phyloP scores from a whole-genome alignment of 1,284 basidiomycete genomes.

The Ceratobasidium sp. region DNA sequence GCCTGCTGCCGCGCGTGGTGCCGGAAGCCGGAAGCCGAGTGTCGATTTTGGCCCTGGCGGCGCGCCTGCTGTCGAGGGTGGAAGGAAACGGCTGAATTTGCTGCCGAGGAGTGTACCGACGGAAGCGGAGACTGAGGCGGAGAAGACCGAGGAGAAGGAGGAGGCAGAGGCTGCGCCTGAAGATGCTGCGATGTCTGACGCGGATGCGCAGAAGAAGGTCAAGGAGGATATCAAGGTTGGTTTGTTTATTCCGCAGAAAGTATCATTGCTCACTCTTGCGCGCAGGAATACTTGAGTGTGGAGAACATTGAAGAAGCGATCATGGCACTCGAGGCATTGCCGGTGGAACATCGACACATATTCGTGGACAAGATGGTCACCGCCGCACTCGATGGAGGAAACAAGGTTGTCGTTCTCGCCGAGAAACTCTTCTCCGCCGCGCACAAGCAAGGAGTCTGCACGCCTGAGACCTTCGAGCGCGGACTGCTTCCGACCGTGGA shows the following conservation, averaged over 20 bases:
- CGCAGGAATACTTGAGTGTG: slow-evolving; percentile 73
- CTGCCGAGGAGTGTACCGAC: slow-evolving; percentile 68
- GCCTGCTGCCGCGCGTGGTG: slow-evolving; percentile 51
- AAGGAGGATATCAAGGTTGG: slow-evolving; percentile 71
- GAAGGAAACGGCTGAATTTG: slow-evolving; percentile 77
- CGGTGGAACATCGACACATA: slow-evolving; percentile 67
- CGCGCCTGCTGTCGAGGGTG: slow-evolving; percentile 56
- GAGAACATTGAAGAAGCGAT: slow-evolving; percentile 88
- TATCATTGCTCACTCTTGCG: background rate
- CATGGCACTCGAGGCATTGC: slow-evolving; percentile 79
- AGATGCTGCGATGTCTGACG: slow-evolving; percentile 70
- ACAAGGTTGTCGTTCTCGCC: slow-evolving; percentile 83
- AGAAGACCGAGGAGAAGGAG: slow-evolving; percentile 65
- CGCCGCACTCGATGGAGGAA: slow-evolving; percentile 82
- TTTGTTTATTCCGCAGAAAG: background rate
- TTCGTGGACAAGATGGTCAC: slow-evolving; percentile 80
- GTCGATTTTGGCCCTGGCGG: slow-evolving; percentile 58
- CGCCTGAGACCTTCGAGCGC: slow-evolving; percentile 67
- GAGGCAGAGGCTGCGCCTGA: slow-evolving; percentile 49
- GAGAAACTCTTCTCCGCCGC: slow-evolving; percentile 72
- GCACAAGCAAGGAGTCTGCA: slow-evolving; percentile 65
- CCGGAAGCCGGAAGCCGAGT: slow-evolving; percentile 64
- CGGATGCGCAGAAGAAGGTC: slow-evolving; percentile 80
- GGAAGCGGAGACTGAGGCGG: slow-evolving; percentile 59
- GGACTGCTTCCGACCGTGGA: slow-evolving; percentile 76